phyloP scores from a whole-genome alignment of 306 rosid species.

The Citrullus colocynthis region DNA sequence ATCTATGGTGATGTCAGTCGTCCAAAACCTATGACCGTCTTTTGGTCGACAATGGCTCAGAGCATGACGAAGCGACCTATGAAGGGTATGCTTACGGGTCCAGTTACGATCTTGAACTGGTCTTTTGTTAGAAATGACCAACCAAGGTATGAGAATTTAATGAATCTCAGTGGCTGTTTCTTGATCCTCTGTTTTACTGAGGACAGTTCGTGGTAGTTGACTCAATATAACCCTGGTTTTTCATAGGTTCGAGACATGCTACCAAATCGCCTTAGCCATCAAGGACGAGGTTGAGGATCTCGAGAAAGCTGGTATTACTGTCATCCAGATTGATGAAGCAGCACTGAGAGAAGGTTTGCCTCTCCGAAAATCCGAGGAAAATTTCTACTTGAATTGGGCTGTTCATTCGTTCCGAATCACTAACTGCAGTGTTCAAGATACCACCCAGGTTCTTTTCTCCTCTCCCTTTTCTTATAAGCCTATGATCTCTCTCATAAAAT shows the following conservation, averaged over 20 bases:
- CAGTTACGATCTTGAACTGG: slow-evolving; percentile 84
- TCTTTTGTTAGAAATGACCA: slow-evolving; percentile 83
- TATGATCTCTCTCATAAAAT: neutral
- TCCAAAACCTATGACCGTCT: slow-evolving; percentile 85
- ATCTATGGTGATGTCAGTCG: slow-evolving; percentile 90
- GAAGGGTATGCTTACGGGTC: slow-evolving; percentile 94
- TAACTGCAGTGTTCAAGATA: slow-evolving; percentile 50
- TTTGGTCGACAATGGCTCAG: slow-evolving; percentile 84
- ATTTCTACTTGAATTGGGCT: slow-evolving; percentile 67
- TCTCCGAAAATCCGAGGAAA: slow-evolving; percentile 58
- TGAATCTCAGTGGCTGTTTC: neutral
- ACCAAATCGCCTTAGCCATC: slow-evolving; percentile 82
- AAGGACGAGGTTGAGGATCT: slow-evolving; percentile 92
- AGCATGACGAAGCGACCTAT: slow-evolving; percentile 70
- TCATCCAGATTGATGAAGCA: slow-evolving; percentile 86
- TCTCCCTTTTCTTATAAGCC: neutral
- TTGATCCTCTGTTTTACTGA: neutral
- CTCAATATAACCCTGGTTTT: neutral
- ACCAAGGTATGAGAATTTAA: slow-evolving; percentile 36
- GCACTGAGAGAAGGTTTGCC: slow-evolving; percentile 84
- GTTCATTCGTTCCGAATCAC: slow-evolving; percentile 87
- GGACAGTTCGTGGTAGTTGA: neutral
- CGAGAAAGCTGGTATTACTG: slow-evolving; percentile 62
- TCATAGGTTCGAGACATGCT: slow-evolving; percentile 65
- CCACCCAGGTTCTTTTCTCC: slow-evolving; percentile 43